Percentiles rank a stretch among this genome's conserved stretches.
Evolutionary conservation across 805 yeast genomes (phyloP).

Genomic region (Yarrowia keelungensis): DNA sequence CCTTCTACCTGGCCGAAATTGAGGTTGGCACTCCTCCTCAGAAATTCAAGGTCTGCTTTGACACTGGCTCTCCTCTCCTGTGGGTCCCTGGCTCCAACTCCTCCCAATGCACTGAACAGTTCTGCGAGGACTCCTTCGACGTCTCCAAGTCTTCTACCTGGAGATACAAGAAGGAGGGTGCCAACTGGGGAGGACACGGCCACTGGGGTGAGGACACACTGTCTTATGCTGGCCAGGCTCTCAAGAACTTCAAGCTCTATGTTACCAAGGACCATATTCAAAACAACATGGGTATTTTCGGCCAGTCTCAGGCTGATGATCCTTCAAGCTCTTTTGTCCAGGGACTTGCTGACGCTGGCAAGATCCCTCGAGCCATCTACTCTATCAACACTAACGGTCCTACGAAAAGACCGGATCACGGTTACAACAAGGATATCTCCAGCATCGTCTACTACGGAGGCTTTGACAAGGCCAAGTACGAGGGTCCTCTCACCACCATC

Average conservation of each 20-base stretch:
- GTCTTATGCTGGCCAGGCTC: background rate
- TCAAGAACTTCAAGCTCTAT: background rate
- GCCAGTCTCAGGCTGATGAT: background rate
- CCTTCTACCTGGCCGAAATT: slow-evolving; percentile 39
- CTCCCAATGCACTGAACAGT: background rate
- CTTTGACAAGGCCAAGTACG: background rate
- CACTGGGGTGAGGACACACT: background rate
- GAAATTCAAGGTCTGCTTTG: slow-evolving; percentile 60
- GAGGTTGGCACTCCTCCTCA: slow-evolving; percentile 65
- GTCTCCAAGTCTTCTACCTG: background rate
- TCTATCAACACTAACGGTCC: background rate
- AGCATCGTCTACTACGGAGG: background rate
- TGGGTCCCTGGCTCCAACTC: slow-evolving; percentile 55
- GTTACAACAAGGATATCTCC: too few relatives aligned
- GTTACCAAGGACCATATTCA: background rate
- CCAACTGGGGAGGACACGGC: background rate
- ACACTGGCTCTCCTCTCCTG: slow-evolving; percentile 74
- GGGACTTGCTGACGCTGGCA: background rate
- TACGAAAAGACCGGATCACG: too few relatives aligned
- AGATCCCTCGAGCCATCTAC: background rate
- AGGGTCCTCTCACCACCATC: background rate
- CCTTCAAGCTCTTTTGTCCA: background rate
- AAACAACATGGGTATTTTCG: background rate
- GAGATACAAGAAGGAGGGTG: background rate
- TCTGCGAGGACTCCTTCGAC: background rate